phyloP scores from a whole-genome alignment of 306 rosid species.

The Datisca glomerata region DNA sequence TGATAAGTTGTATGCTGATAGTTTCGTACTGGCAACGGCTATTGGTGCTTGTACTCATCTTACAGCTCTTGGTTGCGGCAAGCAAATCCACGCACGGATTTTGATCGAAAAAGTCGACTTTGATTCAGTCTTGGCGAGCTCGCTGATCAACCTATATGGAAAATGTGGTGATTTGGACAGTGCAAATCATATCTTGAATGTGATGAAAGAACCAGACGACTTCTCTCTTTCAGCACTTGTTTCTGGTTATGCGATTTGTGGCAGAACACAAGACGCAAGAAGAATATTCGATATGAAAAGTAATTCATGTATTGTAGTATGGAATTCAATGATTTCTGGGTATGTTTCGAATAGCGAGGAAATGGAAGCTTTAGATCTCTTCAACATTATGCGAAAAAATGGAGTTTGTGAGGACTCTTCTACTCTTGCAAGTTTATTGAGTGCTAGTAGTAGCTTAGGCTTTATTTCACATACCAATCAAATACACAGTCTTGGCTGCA shows the following conservation, averaged over 20 bases:
- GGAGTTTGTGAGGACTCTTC: slow-evolving; percentile 41
- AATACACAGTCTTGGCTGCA: slow-evolving; percentile 46
- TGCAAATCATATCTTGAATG: slow-evolving; percentile 35
- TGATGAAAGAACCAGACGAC: slow-evolving; percentile 51
- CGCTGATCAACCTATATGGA: slow-evolving; percentile 49
- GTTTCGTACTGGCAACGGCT: slow-evolving; percentile 43
- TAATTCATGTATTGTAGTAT: slow-evolving; percentile 35
- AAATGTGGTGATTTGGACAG: slow-evolving; percentile 60
- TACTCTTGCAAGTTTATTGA: slow-evolving; percentile 42
- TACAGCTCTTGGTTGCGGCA: slow-evolving; percentile 46
- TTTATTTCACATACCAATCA: slow-evolving; percentile 28
- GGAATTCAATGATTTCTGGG: slow-evolving; percentile 73
- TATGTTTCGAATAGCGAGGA: slow-evolving; percentile 41
- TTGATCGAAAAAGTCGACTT: slow-evolving; percentile 34
- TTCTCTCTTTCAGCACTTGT: slow-evolving; percentile 70
- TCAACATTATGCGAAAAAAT: slow-evolving; percentile 37
- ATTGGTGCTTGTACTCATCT: slow-evolving; percentile 53
- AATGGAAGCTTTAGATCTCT: slow-evolving; percentile 42
- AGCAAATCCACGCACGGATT: slow-evolving; percentile 66
- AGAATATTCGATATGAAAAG: slow-evolving; percentile 34
- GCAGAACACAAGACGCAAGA: slow-evolving; percentile 62
- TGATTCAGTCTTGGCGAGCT: slow-evolving; percentile 51
- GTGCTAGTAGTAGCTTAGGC: slow-evolving; percentile 37
- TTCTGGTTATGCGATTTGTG: slow-evolving; percentile 46
- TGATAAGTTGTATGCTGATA: slow-evolving; percentile 18